Percentiles rank a stretch among this genome's conserved stretches.
Evolutionary conservation across 768 basidiomycete species (phyloP).

Genomic region (Sarcomyxa edulis): DNA sequence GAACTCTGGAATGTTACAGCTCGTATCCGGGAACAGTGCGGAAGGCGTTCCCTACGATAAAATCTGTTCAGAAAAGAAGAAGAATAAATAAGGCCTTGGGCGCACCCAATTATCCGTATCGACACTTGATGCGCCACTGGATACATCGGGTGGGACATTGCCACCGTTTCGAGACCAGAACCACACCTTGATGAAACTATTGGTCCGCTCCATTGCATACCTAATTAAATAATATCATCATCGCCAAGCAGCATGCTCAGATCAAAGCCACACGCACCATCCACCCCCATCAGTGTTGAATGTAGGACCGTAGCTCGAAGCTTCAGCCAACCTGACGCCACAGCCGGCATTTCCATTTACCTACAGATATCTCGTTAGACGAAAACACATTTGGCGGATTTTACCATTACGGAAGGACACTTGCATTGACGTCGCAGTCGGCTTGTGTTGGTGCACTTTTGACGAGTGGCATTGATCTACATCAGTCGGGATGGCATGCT

Average conservation of each 20-base stretch:
- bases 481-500: too few species aligned
- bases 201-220: constrained; percentile 61
- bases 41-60: constrained; percentile 44
- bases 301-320: constrained; percentile 47
- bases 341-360: constrained; percentile 52
- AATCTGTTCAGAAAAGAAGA: not conserved
- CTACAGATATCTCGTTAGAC: too few species aligned
- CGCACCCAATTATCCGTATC: constrained; percentile 52
- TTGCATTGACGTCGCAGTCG: not conserved
- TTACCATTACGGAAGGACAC: constrained; percentile 32
- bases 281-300: constrained; percentile 62
- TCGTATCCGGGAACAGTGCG: constrained; percentile 55
- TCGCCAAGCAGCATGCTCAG: too few species aligned
- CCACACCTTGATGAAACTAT: constrained; percentile 57
- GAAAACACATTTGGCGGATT: too few species aligned
- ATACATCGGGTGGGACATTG: constrained; percentile 44
- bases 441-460: too few species aligned
- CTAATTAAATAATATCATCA: too few species aligned
- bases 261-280: too few species aligned
- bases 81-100: not conserved
- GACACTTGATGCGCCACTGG: constrained; percentile 29
- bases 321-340: constrained; percentile 37
- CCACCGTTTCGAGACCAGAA: constrained; percentile 65
- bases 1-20: constrained; percentile 51
- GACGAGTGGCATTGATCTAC: too few species aligned